phyloP scores from a whole-genome alignment of 805 yeast species.

The Ogataea trehaloabstinens region DNA sequence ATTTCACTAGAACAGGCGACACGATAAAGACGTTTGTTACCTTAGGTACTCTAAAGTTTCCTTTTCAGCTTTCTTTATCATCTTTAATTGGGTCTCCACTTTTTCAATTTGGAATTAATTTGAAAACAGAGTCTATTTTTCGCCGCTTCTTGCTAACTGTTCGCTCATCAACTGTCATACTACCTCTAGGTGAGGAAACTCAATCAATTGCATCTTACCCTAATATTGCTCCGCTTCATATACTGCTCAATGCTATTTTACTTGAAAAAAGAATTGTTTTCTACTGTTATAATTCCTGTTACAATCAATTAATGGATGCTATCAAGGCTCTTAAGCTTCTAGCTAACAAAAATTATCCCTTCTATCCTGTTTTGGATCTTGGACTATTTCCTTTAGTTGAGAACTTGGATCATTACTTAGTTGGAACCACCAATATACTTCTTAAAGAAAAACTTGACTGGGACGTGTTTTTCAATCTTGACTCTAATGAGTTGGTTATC shows the following conservation, averaged over 20 bases:
- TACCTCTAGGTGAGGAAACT: not conserved
- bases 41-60: conserved; percentile 22
- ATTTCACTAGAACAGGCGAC: conserved; percentile 19
- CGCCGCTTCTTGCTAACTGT: conserved; percentile 18
- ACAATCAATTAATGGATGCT: conserved; percentile 47
- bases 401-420: conserved; percentile 41
- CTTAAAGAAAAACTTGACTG: conserved; percentile 53
- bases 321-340: conserved; percentile 40
- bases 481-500: conserved; percentile 41
- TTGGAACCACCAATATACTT: conserved; percentile 70
- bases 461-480: conserved; percentile 64
- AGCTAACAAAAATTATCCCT: conserved; percentile 26
- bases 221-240: conserved; percentile 32
- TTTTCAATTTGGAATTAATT: conserved; percentile 31
- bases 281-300: conserved; percentile 40
- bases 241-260: conserved; percentile 46
- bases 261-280: conserved; percentile 44
- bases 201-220: conserved; percentile 21
- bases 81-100: conserved; percentile 27
- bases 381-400: conserved; percentile 51
- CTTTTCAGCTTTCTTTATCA: conserved; percentile 30
- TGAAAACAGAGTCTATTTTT: conserved; percentile 27
- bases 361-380: conserved; percentile 57
- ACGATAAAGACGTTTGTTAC: conserved; percentile 22
- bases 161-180: conserved; percentile 5